phyloP scores from a whole-genome alignment of 805 yeast species.

The Kregervanrija pseudodelftensis region DNA sequence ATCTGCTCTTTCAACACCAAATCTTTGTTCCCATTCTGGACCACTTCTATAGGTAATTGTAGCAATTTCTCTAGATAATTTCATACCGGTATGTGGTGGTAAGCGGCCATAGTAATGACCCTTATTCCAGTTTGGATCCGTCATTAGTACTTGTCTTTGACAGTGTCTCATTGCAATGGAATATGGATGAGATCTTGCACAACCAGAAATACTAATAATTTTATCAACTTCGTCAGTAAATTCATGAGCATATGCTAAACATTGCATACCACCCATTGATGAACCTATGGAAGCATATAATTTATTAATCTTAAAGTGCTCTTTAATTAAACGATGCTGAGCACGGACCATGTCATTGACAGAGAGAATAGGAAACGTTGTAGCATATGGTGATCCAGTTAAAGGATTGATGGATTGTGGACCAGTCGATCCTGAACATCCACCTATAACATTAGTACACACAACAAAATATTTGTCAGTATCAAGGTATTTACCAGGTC shows the following conservation, averaged over 20 bases:
- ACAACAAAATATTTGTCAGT: conserved; percentile 75
- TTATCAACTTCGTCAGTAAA: conserved; percentile 71
- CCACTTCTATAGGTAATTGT: conserved; percentile 93
- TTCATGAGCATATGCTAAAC: conserved; percentile 78
- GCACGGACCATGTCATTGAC: conserved; percentile 89
- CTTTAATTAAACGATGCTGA: conserved; percentile 60
- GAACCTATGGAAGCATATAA: conserved; percentile 81
- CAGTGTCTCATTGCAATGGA: conserved; percentile 91
- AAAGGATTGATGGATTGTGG: conserved; percentile 78
- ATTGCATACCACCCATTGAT: conserved; percentile 99
- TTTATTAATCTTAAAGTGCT: conserved; percentile 55
- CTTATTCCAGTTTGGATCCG: conserved; percentile 91
- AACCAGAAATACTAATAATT: conserved; percentile 78
- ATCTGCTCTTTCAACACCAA: conserved; percentile 82
- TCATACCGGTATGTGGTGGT: conserved; percentile 95
- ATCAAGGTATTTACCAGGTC: conserved; percentile 73
- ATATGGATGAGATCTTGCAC: conserved; percentile 91
- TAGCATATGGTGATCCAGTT: conserved; percentile 62
- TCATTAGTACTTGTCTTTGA: conserved; percentile 88
- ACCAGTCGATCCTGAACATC: conserved; percentile 93
- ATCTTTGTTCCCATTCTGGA: conserved; percentile 93
- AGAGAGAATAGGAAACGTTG: conserved; percentile 80
- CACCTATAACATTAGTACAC: conserved; percentile 89
- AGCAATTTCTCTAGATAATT: conserved; percentile 86
- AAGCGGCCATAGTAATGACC: conserved; percentile 69